Evolutionary conservation across 2,329 filamentous ascomycete species (phyloP), one percentile per base, ranked within the genome.

Genomic region (Aspergillus chevalieri): DNA sequence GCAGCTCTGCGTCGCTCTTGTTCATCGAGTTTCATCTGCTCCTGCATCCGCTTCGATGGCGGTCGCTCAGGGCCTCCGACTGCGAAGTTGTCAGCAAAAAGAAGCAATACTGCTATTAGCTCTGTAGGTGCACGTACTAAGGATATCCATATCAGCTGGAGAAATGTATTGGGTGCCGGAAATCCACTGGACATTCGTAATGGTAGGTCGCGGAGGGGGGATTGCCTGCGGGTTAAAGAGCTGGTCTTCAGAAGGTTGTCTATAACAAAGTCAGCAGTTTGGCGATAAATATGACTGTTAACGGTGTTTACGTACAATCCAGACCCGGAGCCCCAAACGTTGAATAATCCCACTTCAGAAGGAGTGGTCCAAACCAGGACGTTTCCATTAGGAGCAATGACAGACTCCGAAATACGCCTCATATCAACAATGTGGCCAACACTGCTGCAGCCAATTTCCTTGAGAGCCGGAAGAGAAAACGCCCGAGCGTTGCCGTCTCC

Each of bases 111-210:
- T 2, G 28, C 7, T 19, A 30, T 57, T 50, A 56, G 49, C 47
- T 19, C 28, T 2, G 21, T 22, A 17, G 8, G 15, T 47, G 12
- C 21, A 63, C 71, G 58, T 67, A 77, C 76, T 93, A 1, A 98
- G 75, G 2, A 95, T 72, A 63, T 97, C 93, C 62, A 98, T 83
- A 61, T 98, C 93, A 2, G 84, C 78, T 0, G 89, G 86, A 1
- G 89, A 89, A 43, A 98, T 80, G 60, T 94, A 87, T 68, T 96
- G 92, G 1, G 92, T 97, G 3, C 93, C 93, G 0, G 90, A 87
- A 47, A 98, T 89, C 93, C 93, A 98, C 70, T 97, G 90, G 34
- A 98, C 71, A 61, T 94, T 95, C 17, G 88, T 94, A 52, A 98
- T 98, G 0, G 90, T 95, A 1, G 93, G 93, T 2, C 93, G 83